These are phyloP conservation scores for Psilocybe sp. DNA, from an alignment of 768 basidiomycete species.

Conservation along the genomic window DNA sequence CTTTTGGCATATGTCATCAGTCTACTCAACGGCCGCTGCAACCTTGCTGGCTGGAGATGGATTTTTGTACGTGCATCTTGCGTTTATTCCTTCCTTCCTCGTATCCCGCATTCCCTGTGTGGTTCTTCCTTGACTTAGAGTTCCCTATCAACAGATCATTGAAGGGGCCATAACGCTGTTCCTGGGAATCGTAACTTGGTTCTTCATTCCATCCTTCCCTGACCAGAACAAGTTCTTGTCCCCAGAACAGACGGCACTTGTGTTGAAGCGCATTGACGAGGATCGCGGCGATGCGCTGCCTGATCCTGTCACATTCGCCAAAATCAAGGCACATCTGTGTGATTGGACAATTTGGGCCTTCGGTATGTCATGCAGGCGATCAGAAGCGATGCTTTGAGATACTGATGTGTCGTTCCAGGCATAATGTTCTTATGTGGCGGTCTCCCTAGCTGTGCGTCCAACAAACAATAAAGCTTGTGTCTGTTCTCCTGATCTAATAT, in stretches of 20 bases:
- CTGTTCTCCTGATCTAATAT: not conserved
- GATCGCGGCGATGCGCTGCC: constrained; percentile 50
- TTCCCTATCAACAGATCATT: constrained; percentile 23
- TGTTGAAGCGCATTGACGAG: constrained; percentile 44
- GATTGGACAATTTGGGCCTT: constrained; percentile 50
- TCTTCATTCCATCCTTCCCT: constrained; percentile 45
- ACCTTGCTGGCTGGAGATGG: constrained; percentile 45
- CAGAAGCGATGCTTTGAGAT: not conserved
- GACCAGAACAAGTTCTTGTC: constrained; percentile 45
- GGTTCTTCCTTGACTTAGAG: no score
- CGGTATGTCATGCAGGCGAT: constrained; percentile 23
- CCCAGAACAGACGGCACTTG: constrained; percentile 37
- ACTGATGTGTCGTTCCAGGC: constrained; percentile 24
- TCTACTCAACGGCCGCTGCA: constrained; percentile 34
- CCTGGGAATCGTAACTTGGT: constrained; percentile 30
- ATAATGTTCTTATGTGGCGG: constrained; percentile 42
- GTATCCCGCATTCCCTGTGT: no score
- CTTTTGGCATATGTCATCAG: constrained; percentile 42
- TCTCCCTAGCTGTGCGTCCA: constrained; percentile 38
- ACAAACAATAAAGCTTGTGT: not conserved
- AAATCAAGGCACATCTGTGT: constrained; percentile 34
- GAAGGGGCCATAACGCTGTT: constrained; percentile 29
- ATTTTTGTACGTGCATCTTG: constrained; percentile 36
- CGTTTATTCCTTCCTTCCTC: no score
- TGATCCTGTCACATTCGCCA: constrained; percentile 34